Conservation (phyloP, 495 filamentous ascomycete species). For the Clavariopsis aquatica region DNA sequence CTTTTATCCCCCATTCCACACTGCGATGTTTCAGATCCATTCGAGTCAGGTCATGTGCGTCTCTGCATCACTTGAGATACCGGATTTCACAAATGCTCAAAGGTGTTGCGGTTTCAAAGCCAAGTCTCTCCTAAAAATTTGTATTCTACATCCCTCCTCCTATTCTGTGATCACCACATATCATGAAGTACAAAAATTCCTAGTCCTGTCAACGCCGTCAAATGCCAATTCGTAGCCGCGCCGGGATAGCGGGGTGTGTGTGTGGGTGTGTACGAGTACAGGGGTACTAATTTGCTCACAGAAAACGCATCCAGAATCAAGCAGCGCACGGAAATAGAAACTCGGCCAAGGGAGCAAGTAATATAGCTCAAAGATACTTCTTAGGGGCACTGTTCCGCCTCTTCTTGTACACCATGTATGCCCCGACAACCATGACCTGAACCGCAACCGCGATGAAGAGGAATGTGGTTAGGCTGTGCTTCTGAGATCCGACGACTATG, state of each 20-base stretch:
- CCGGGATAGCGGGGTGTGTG: neutral
- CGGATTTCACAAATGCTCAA: no score
- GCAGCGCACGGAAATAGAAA: no score
- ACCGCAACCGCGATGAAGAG: conserved; percentile 73
- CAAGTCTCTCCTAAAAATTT: no score
- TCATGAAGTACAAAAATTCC: neutral
- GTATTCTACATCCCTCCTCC: no score
- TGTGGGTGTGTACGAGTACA: neutral
- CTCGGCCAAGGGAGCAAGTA: no score
- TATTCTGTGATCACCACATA: no score
- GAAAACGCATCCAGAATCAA: no score
- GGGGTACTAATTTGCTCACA: neutral
- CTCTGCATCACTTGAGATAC: no score
- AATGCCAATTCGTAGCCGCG: neutral
- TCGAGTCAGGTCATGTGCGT: no score
- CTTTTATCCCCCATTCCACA: no score
- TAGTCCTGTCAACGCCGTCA: neutral
- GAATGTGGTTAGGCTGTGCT: conserved; percentile 70
- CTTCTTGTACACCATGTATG: conserved; percentile 80
- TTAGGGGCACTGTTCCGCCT: conserved; percentile 74
- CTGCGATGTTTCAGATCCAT: no score
- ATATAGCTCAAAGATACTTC: conserved; percentile 88
- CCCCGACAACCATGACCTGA: conserved; percentile 67
- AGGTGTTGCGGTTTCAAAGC: no score
- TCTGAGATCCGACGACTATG: conserved; percentile 59